These are phyloP conservation scores for Rachicladosporium sp. DNA, from an alignment of 2,329 filamentous ascomycete genomes.

Conservation along the genomic window DNA sequence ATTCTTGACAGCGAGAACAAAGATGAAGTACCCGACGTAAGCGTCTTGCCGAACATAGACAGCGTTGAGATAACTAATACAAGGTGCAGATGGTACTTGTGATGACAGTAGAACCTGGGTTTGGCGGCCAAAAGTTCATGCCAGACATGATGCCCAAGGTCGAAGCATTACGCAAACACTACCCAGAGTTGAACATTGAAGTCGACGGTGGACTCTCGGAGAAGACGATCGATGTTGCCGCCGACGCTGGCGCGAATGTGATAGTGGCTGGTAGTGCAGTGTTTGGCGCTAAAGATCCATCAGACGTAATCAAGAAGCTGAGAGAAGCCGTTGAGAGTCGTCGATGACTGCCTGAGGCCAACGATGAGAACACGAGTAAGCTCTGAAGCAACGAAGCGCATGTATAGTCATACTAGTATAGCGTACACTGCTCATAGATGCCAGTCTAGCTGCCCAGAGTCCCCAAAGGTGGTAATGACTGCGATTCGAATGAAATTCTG, in stretches of 20 bases:
- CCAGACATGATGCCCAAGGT: slow-evolving; percentile 91
- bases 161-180: slow-evolving; percentile 63
- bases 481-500: too few relatives aligned
- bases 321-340: slow-evolving; percentile 64
- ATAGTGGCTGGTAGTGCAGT: slow-evolving; percentile 95
- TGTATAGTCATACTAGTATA: too few relatives aligned
- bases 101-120: slow-evolving; percentile 96
- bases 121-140: slow-evolving; percentile 98
- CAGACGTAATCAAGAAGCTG: slow-evolving; percentile 72
- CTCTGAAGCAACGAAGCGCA: too few relatives aligned
- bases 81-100: slow-evolving; percentile 77
- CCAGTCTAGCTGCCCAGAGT: too few relatives aligned
- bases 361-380: too few relatives aligned
- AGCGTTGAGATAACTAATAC: neutral
- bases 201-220: slow-evolving; percentile 87
- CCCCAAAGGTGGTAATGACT: too few relatives aligned
- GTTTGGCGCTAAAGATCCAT: slow-evolving; percentile 81
- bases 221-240: slow-evolving; percentile 82
- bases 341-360: slow-evolving; percentile 13
- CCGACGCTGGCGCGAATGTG: slow-evolving; percentile 91
- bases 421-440: too few relatives aligned
- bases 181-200: slow-evolving; percentile 91
- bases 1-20: slow-evolving; percentile 62
- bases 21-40: slow-evolving; percentile 76
- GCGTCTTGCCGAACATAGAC: slow-evolving; percentile 24